Base-by-base conservation (phyloP, 1,284 basidiomycete species). In the Schizophyllum commune region DNA sequence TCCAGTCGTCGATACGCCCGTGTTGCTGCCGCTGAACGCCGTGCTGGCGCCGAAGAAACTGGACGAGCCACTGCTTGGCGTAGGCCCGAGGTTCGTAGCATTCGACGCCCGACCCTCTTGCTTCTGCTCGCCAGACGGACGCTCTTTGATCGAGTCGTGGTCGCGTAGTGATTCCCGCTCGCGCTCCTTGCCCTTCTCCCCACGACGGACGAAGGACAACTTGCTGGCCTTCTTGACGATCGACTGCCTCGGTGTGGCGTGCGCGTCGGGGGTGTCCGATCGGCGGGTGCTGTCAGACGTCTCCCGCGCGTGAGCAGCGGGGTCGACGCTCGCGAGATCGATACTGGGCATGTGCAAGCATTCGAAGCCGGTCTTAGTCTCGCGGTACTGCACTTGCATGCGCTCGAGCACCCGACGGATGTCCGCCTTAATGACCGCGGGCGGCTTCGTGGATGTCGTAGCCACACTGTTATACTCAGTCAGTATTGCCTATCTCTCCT, bases 311-410 rank as follows among this genome's bases (percentile, higher is more conserved):
- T 68, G 20, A 76, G 67, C 7, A 72, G 67, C 58, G 27, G 53
- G 53, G 20, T 79, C 80, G 34, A 94, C 80, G 34, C 90, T 89
- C 5, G 88, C 81, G 8, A 96, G 75, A 72, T 96, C 94, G 71
- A 98, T 96, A 27, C 92, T 94, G 0, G 96, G 96, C 58, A 92
- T 77, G 72, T 98, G 95, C 22, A 96, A 90, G 74, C 96, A 99
- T 73, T 98, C 96, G 72, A 96, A 99, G 0, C 96, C 96, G 60
- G 86, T 83, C 72, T 88, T 91, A 68, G 88, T 94, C 72, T 96
- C 92, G 52, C 93, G 84, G 73, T 96, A 94, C 73, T 94, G 93
- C 57, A 99, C 90, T 63, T 96, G 94, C 83, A 98, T 93, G 56
- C 94, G 84, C 67, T 96, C 92, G 53, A 99, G 80, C 1, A 98